Evolutionary conservation across 108 stramenopile genomes (phyloP).

Genomic region (Fistulifera solaris): DNA sequence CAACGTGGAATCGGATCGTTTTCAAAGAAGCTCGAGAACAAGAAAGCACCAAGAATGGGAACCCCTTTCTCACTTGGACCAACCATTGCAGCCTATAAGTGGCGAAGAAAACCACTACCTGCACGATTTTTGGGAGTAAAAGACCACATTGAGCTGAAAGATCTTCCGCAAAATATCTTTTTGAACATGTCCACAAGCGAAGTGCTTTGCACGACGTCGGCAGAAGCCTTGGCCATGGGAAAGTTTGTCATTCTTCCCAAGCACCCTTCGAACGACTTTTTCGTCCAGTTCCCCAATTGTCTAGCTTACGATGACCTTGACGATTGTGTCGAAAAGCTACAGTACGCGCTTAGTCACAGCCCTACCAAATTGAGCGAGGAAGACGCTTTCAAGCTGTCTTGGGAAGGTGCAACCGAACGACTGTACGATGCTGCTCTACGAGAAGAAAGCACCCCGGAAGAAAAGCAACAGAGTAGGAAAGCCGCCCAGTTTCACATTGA

Average conservation of each 20-base stretch:
- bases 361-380: constrained; percentile 31
- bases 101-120: constrained; percentile 23
- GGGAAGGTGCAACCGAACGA: constrained; percentile 70
- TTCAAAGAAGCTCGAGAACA: not conserved
- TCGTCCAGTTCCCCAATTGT: constrained; percentile 67
- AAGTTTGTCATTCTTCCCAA: constrained; percentile 68
- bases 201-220: constrained; percentile 81
- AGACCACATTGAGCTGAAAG: constrained; percentile 42
- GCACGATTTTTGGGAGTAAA: constrained; percentile 46
- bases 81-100: constrained; percentile 58
- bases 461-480: constrained; percentile 20
- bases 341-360: constrained; percentile 45
- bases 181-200: constrained; percentile 71
- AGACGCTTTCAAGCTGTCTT: constrained; percentile 31
- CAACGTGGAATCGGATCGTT: not conserved
- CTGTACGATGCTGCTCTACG: constrained; percentile 36
- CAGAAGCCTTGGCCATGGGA: constrained; percentile 81
- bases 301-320: constrained; percentile 57
- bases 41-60: not conserved
- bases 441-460: constrained; percentile 33
- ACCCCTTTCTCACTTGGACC: constrained; percentile 45
- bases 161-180: constrained; percentile 29
- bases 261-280: constrained; percentile 72
- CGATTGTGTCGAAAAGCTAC: constrained; percentile 15
- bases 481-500: constrained; percentile 49